Percentiles rank a stretch among this genome's conserved stretches.
These are phyloP conservation scores for Talaromyces albobiverticillius DNA, from an alignment of 2,329 filamentous ascomycete genomes.

Conservation along the genomic window DNA sequence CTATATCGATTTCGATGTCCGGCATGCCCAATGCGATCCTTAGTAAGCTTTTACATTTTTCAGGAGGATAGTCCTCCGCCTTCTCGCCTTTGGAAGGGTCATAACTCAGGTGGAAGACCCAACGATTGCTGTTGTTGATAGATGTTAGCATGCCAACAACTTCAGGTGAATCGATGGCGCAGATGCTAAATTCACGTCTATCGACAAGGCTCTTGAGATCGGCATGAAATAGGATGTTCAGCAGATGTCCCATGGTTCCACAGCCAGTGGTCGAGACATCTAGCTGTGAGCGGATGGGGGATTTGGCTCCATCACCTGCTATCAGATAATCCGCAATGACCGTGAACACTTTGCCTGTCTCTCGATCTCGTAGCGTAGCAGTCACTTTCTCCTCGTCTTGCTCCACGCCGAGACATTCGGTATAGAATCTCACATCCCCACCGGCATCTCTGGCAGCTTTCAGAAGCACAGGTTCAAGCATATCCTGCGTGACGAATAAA, in stretches of 20 bases:
- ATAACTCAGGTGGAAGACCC: constrained; percentile 13
- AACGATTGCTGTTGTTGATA: constrained; percentile 14
- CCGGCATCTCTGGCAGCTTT: constrained; percentile 4
- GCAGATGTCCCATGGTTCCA: constrained; percentile 10
- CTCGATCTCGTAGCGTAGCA: constrained; percentile 4
- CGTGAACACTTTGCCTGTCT: neutral
- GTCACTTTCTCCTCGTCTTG: constrained; percentile 6
- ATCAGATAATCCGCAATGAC: constrained; percentile 9
- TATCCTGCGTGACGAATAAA: constrained; percentile 14
- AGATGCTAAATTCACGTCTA: constrained; percentile 11
- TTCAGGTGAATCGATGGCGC: constrained; percentile 1
- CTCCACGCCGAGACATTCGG: constrained; percentile 1
- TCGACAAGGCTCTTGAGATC: constrained; percentile 9
- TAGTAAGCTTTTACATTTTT: constrained; percentile 9
- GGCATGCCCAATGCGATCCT: constrained; percentile 4
- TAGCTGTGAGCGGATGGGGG: constrained; percentile 8
- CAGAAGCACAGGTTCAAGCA: constrained; percentile 10
- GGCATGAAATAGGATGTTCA: constrained; percentile 12
- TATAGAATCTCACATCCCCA: constrained; percentile 7
- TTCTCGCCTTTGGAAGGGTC: constrained; percentile 7
- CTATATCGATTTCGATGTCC: constrained; percentile 6
- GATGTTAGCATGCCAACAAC: constrained; percentile 4
- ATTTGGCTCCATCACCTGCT: constrained; percentile 12
- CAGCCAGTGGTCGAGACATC: constrained; percentile 4
- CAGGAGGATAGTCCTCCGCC: constrained; percentile 1